Percentiles rank a stretch among this genome's conserved stretches.
phyloP scores from a whole-genome alignment of 495 filamentous ascomycete species.

The Niebla homalea region DNA sequence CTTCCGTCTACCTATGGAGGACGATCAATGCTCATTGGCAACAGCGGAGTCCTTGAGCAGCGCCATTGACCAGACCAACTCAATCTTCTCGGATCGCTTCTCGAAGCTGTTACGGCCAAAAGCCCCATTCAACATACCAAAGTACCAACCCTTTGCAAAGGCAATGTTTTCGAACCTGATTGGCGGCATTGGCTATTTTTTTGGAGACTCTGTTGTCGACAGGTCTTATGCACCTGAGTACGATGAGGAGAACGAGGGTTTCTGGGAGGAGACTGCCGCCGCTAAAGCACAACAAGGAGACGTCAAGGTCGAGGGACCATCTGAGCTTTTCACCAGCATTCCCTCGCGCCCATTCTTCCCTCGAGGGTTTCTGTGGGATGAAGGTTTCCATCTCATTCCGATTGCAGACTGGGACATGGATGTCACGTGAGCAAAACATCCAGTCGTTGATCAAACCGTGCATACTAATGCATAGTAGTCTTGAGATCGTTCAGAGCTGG shows the following conservation, averaged over 20 bases:
- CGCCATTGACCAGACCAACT: conserved; percentile 50
- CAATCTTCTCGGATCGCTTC: conserved; percentile 63
- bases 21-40: conserved; percentile 21
- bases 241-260: conserved; percentile 91
- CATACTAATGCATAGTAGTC: conserved; percentile 10
- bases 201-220: conserved; percentile 75
- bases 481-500: conserved; percentile 92
- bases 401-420: conserved; percentile 89
- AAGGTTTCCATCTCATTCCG: conserved; percentile 90
- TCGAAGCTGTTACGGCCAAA: conserved; percentile 56
- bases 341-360: conserved; percentile 95
- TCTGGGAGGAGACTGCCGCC: conserved; percentile 83
- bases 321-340: conserved; percentile 83
- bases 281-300: conserved; percentile 52
- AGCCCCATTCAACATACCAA: conserved; percentile 57
- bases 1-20: background rate
- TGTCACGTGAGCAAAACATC: conserved; percentile 42
- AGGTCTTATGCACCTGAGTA: conserved; percentile 84
- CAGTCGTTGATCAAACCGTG: background rate
- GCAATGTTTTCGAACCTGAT: conserved; percentile 90
- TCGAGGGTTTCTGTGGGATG: conserved; percentile 92
- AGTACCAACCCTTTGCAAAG: conserved; percentile 69
- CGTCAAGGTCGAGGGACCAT: conserved; percentile 60
- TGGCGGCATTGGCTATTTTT: conserved; percentile 91
- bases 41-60: conserved; percentile 53